phyloP scores from a whole-genome alignment of 768 basidiomycete genomes.

The Gymnopilus dilepis region DNA sequence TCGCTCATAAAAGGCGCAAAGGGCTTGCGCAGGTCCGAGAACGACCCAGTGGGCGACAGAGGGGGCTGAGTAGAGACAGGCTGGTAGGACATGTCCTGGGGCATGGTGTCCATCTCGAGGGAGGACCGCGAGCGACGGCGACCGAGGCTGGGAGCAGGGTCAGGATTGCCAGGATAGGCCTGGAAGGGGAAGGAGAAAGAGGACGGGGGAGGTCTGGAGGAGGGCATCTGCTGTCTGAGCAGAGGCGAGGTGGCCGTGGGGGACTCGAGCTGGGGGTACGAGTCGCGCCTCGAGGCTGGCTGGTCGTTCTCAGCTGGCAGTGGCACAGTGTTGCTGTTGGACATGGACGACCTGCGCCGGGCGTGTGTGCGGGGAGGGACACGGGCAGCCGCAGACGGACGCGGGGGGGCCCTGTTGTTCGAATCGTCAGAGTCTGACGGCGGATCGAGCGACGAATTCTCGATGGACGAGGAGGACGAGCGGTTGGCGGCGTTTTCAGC shows the following conservation, averaged over 20 bases:
- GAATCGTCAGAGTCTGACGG: conserved; percentile 15
- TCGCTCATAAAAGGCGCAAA: conserved; percentile 55
- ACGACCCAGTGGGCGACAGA: conserved; percentile 26
- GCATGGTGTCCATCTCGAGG: conserved; percentile 23
- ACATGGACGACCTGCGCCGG: conserved; percentile 19
- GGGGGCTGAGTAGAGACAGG: not conserved
- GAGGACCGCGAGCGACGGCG: conserved; percentile 33
- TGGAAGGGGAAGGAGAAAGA: conserved; percentile 58
- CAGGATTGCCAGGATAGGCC: conserved; percentile 69
- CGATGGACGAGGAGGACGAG: conserved; percentile 20
- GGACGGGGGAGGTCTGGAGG: conserved; percentile 37
- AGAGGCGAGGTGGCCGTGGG: not conserved
- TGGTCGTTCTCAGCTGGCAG: not conserved
- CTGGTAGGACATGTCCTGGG: conserved; percentile 17
- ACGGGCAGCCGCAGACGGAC: conserved; percentile 6
- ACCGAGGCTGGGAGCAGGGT: conserved; percentile 56
- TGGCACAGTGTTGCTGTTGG: not conserved
- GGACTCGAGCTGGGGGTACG: conserved; percentile 5
- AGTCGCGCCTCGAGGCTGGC: not conserved
- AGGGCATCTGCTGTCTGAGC: conserved; percentile 13
- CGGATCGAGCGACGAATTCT: conserved; percentile 14
- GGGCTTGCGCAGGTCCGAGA: conserved; percentile 41
- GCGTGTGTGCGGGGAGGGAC: conserved; percentile 3
- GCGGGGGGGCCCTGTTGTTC: not conserved
- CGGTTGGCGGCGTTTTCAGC: conserved; percentile 18